Evolutionary conservation across 371 early-diverging fungal species (phyloP).

Genomic region (Mucor velutinosus): DNA sequence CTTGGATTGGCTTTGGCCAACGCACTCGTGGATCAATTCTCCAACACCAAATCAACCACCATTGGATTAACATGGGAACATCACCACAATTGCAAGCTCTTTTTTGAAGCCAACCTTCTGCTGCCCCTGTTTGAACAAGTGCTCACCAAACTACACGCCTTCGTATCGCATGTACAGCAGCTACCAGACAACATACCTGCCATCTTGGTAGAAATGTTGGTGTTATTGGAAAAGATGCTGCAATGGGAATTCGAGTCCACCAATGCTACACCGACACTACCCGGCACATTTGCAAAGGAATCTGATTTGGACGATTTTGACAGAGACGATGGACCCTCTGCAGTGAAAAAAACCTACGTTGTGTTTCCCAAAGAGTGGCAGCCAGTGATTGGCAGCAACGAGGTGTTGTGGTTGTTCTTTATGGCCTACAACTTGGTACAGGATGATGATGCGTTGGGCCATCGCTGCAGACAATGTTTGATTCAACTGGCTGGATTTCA

Average conservation of each 20-base stretch:
- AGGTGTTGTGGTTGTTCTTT: conserved; percentile 63
- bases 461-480: conserved; percentile 68
- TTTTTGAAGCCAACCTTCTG: conserved; percentile 59
- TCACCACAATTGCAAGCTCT: conserved; percentile 65
- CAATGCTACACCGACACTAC: conserved; percentile 40
- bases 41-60: conserved; percentile 60
- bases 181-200: conserved; percentile 22
- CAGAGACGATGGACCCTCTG: conserved; percentile 40
- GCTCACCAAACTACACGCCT: conserved; percentile 34
- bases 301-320: conserved; percentile 53
- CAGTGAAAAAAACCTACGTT: conserved; percentile 37
- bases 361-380: conserved; percentile 55
- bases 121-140: conserved; percentile 36
- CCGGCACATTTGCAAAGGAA: conserved; percentile 52
- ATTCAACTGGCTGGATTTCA: conserved; percentile 73
- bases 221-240: conserved; percentile 61
- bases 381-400: conserved; percentile 49
- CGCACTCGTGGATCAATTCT: conserved; percentile 69
- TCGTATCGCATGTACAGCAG: conserved; percentile 36
- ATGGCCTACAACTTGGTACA: conserved; percentile 50
- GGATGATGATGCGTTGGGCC: conserved; percentile 51
- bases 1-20: conserved; percentile 58
- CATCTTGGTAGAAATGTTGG: conserved; percentile 45
- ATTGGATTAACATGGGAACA: conserved; percentile 70
- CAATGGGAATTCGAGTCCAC: conserved; percentile 71